Conservation (phyloP, 768 basidiomycete species). For the Hebeloma cylindrosporum region DNA sequence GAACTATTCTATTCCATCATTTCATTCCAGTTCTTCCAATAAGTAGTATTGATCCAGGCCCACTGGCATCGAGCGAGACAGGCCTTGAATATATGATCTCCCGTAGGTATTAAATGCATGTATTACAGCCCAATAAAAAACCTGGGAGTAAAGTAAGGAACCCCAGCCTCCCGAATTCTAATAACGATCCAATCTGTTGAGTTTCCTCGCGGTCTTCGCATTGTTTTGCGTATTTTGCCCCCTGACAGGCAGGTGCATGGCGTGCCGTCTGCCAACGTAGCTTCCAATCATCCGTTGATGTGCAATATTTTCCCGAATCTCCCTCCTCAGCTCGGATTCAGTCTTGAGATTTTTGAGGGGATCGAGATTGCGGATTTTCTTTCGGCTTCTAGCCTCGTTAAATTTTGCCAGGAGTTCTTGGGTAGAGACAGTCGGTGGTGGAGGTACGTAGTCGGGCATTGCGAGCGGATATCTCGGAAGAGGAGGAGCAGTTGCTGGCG, state of each 20-base stretch:
- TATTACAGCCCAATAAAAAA: no score
- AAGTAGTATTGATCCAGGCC: no score
- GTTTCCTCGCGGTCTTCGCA: constrained; percentile 84
- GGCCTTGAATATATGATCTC: no score
- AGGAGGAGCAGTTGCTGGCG: constrained; percentile 72
- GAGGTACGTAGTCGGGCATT: constrained; percentile 47
- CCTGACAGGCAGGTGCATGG: constrained; percentile 90
- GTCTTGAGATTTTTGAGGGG: constrained; percentile 75
- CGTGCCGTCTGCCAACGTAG: constrained; percentile 90
- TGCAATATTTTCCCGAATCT: constrained; percentile 86
- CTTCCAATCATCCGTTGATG: constrained; percentile 94
- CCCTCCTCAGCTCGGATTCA: constrained; percentile 82
- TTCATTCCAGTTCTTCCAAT: neutral
- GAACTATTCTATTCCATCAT: neutral
- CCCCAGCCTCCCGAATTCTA: constrained; percentile 9
- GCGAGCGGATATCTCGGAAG: constrained; percentile 72
- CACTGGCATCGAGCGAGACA: no score
- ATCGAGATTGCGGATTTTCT: constrained; percentile 44
- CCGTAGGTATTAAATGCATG: constrained; percentile 4
- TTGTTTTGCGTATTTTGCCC: constrained; percentile 93
- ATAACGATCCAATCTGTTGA: constrained; percentile 80
- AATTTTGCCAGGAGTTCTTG: constrained; percentile 43
- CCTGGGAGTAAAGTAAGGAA: no score
- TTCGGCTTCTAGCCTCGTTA: constrained; percentile 34
- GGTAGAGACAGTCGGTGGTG: constrained; percentile 39